A percentile compares a stretch with the other conserved stretches of the same genome.
Evolutionary conservation across 352 stramenopile species (phyloP).

Genomic region (Globisporangium solare): DNA sequence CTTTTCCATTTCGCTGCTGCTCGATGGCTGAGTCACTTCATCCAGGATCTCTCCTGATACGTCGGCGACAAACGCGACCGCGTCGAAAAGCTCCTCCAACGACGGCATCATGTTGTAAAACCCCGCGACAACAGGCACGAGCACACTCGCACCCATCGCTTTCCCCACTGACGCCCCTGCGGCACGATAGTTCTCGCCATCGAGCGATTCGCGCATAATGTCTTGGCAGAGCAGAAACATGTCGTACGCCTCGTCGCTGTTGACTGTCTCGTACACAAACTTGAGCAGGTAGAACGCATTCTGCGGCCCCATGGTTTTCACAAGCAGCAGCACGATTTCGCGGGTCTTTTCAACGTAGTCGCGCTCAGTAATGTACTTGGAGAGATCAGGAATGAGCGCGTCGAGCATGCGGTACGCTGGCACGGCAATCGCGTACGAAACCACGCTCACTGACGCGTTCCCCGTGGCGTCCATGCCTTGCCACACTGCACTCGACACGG

Average conservation of each 20-base stretch:
- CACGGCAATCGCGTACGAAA: constrained; percentile 65
- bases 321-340: constrained; percentile 41
- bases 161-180: constrained; percentile 34
- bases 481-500: constrained; percentile 57
- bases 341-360: constrained; percentile 47
- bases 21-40: constrained; percentile 11
- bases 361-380: constrained; percentile 43
- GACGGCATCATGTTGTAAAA: constrained; percentile 57
- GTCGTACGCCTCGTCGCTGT: constrained; percentile 71
- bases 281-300: constrained; percentile 75
- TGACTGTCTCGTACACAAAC: constrained; percentile 63
- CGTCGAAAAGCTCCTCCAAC: constrained; percentile 57
- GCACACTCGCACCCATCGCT: constrained; percentile 36
- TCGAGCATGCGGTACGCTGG: constrained; percentile 60
- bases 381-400: constrained; percentile 40
- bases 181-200: constrained; percentile 59
- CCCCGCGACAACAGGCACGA: constrained; percentile 40
- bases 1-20: constrained; percentile 5
- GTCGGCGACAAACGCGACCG: constrained; percentile 46
- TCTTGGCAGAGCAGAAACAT: constrained; percentile 63
- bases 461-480: constrained; percentile 55
- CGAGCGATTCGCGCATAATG: constrained; percentile 49
- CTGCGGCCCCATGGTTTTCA: constrained; percentile 58
- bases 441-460: constrained; percentile 47
- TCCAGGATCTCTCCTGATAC: constrained; percentile 55